A percentile compares a stretch with the other conserved stretches of the same genome.
phyloP scores from a whole-genome alignment of 768 basidiomycete genomes.

The Amanita muscaria region DNA sequence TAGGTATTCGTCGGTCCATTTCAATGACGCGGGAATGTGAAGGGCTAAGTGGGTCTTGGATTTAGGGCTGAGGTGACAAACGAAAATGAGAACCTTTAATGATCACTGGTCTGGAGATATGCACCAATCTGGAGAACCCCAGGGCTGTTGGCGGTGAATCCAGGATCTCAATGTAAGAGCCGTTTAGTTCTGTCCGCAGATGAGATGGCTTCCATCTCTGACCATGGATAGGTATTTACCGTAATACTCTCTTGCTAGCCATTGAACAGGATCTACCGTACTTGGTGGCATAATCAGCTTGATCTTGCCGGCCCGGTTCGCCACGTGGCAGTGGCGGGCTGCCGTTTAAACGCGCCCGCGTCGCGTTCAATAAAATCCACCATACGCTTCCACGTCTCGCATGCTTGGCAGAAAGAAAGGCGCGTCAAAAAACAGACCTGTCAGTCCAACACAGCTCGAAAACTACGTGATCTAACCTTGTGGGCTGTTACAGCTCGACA shows the following conservation, averaged over 20 bases:
- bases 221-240: conserved; percentile 18
- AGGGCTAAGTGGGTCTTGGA: conserved; percentile 30
- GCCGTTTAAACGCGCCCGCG: background rate
- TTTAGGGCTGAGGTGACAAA: background rate
- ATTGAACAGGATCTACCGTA: too few relatives aligned
- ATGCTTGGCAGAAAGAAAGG: conserved; percentile 21
- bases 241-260: conserved; percentile 34
- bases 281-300: background rate
- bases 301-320: background rate
- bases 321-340: background rate
- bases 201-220: background rate
- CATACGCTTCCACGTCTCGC: background rate
- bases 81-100: conserved; percentile 44
- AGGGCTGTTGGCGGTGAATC: conserved; percentile 52
- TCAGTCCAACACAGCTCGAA: conserved; percentile 13
- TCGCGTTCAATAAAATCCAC: background rate
- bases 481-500: conserved; percentile 8
- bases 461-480: conserved; percentile 6
- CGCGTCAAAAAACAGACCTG: conserved; percentile 19
- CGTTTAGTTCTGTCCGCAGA: background rate
- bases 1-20: conserved; percentile 66
- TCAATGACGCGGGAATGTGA: conserved; percentile 34
- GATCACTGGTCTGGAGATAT: conserved; percentile 63
- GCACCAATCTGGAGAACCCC: conserved; percentile 60
- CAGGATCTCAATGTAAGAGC: conserved; percentile 33